phyloP scores from a whole-genome alignment of 2,329 filamentous ascomycete species.

The Hypoxylon sp. region DNA sequence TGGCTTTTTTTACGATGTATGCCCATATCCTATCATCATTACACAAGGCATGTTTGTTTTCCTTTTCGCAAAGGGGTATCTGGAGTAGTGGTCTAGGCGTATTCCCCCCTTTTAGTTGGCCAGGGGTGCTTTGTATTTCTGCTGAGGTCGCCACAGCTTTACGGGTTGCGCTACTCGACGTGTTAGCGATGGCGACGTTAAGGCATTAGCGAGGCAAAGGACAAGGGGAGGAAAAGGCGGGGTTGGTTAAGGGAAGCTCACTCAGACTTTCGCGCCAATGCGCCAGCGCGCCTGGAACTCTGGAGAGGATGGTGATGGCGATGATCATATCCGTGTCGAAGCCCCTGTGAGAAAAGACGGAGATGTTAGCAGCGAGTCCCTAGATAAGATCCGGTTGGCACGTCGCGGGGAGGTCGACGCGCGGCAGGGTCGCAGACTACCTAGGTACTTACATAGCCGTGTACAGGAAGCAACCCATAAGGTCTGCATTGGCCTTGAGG shows the following conservation, averaged over 20 bases:
- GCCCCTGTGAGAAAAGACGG: slow-evolving; percentile 40
- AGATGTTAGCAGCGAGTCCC: slow-evolving; percentile 3
- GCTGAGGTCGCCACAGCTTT: slow-evolving; percentile 48
- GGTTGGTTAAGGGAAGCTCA: slow-evolving; percentile 25
- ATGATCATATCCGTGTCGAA: slow-evolving; percentile 49
- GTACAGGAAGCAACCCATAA: slow-evolving; percentile 59
- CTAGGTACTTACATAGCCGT: slow-evolving; percentile 52
- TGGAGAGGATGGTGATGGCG: slow-evolving; percentile 46
- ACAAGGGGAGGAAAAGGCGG: too few species aligned
- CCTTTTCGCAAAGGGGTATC: background rate
- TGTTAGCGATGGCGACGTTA: slow-evolving; percentile 15
- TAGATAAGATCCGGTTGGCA: background rate
- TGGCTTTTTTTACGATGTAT: slow-evolving; percentile 2
- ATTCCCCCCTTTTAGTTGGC: slow-evolving; percentile 35
- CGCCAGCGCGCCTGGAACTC: slow-evolving; percentile 47
- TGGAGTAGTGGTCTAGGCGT: background rate
- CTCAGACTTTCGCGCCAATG: slow-evolving; percentile 51
- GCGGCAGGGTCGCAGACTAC: slow-evolving; percentile 31
- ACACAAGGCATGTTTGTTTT: background rate
- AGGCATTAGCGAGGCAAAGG: too few species aligned
- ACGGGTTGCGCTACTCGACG: slow-evolving; percentile 43
- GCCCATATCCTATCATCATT: slow-evolving; percentile 7
- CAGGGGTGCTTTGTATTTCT: slow-evolving; percentile 47
- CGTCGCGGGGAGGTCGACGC: background rate
- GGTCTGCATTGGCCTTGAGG: slow-evolving; percentile 58